Conservation (phyloP, 139 green algal genomes). For the Chlorella sorokiniana region DNA sequence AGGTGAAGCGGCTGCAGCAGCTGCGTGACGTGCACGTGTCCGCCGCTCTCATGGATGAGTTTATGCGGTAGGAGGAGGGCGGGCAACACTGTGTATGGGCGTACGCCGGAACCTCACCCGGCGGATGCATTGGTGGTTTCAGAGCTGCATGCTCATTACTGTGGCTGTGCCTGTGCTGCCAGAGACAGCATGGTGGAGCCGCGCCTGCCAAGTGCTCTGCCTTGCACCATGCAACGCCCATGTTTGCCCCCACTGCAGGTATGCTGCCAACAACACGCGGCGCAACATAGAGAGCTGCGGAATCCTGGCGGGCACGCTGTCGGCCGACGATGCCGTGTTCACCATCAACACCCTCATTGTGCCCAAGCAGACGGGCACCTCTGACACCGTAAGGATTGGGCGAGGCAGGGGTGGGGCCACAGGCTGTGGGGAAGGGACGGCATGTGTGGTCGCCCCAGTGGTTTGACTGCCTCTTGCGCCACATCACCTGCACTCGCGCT, state of each 20-base stretch:
- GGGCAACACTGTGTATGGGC: not conserved
- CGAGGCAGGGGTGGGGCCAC: too few species aligned
- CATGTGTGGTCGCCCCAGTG: not conserved
- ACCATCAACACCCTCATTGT: conserved; percentile 90
- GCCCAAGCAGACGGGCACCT: conserved; percentile 90
- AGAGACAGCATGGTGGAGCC: not conserved
- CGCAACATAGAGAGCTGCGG: conserved; percentile 86
- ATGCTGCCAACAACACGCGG: conserved; percentile 65
- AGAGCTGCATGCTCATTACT: not conserved
- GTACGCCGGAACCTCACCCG: too few species aligned
- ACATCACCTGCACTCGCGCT: not conserved
- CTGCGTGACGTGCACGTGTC: conserved; percentile 86
- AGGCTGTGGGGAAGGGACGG: too few species aligned
- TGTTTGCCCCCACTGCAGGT: conserved; percentile 39
- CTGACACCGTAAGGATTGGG: conserved; percentile 71
- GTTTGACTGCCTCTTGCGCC: not conserved
- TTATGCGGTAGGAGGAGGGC: conserved; percentile 82
- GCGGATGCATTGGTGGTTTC: not conserved
- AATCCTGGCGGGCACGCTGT: conserved; percentile 83
- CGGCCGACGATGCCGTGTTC: conserved; percentile 73
- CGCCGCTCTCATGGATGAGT: conserved; percentile 86
- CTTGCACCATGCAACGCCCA: too few species aligned
- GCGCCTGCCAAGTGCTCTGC: too few species aligned
- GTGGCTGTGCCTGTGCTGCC: not conserved
- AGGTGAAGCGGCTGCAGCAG: conserved; percentile 48